Conservation (phyloP, 495 filamentous ascomycete species). For the Annulohypoxylon stygium region DNA sequence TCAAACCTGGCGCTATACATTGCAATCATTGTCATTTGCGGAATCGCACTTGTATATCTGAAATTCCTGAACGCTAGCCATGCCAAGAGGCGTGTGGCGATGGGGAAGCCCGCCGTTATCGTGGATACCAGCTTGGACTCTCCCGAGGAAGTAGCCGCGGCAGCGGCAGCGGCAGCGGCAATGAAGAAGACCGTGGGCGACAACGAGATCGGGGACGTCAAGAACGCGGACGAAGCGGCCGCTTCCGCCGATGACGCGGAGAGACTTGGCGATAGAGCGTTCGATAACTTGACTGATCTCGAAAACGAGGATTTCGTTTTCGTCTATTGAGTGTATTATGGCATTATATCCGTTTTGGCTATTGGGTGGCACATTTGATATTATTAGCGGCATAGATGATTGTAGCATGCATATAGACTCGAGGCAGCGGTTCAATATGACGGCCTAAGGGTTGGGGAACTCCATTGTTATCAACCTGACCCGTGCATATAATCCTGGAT, state of each 20-base stretch:
- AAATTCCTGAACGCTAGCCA: conserved; percentile 66
- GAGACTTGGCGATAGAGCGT: conserved; percentile 55
- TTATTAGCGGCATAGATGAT: neutral
- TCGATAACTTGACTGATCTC: conserved; percentile 62
- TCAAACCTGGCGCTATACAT: conserved; percentile 70
- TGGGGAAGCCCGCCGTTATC: conserved; percentile 63
- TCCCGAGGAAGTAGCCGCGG: conserved; percentile 28
- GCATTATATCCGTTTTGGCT: neutral
- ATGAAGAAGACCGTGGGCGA: neutral
- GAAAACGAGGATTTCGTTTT: conserved; percentile 65
- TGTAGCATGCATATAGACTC: neutral
- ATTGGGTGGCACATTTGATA: neutral
- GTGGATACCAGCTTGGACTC: conserved; percentile 48
- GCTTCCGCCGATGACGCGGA: conserved; percentile 12
- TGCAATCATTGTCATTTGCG: conserved; percentile 62
- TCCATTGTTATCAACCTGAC: neutral
- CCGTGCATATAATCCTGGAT: neutral
- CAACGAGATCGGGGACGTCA: neutral
- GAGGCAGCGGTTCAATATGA: neutral
- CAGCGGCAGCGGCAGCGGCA: conserved; percentile 18
- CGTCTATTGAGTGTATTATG: conserved; percentile 53
- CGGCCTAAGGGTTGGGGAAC: neutral
- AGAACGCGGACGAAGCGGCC: conserved; percentile 14
- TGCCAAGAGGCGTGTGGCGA: conserved; percentile 58
- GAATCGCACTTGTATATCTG: conserved; percentile 61